Percentiles rank a stretch among this genome's conserved stretches.
Conservation (phyloP, 768 basidiomycete genomes). For the Neoboletus subvelutipes region DNA sequence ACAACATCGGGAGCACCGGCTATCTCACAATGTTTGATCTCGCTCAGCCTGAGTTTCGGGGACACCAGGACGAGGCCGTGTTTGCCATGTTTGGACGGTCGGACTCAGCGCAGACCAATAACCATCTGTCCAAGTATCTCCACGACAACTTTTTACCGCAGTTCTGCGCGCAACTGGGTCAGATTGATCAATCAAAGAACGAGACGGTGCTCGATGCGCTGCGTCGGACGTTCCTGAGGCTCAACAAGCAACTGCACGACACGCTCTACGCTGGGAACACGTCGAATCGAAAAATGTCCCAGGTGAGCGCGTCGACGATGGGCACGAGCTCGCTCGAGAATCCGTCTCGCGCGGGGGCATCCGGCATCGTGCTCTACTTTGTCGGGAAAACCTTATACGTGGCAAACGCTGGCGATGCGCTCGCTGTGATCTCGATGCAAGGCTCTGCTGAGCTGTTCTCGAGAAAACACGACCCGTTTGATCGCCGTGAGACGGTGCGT, state of each 20-base stretch:
- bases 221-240: conserved; percentile 80
- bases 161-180: conserved; percentile 59
- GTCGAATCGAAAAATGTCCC: conserved; percentile 69
- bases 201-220: conserved; percentile 75
- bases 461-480: conserved; percentile 85
- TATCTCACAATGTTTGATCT: conserved; percentile 89
- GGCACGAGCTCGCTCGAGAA: conserved; percentile 39
- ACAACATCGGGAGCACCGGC: conserved; percentile 79
- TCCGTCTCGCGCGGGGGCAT: conserved; percentile 70
- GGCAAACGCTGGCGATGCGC: conserved; percentile 85
- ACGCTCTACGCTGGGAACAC: conserved; percentile 45
- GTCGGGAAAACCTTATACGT: conserved; percentile 77
- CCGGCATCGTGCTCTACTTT: conserved; percentile 86
- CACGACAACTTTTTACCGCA: conserved; percentile 74
- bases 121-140: conserved; percentile 76
- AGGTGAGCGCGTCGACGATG: conserved; percentile 49
- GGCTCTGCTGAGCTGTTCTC: conserved; percentile 76
- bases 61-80: conserved; percentile 73
- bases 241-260: conserved; percentile 82
- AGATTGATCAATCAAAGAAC: conserved; percentile 33
- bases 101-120: conserved; percentile 55
- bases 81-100: conserved; percentile 95
- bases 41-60: conserved; percentile 83
- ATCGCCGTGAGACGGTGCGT: conserved; percentile 78
- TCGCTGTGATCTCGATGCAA: conserved; percentile 81